Evolutionary conservation across 2,329 filamentous ascomycete genomes (phyloP).

Genomic region (Aspergillus caelatus): DNA sequence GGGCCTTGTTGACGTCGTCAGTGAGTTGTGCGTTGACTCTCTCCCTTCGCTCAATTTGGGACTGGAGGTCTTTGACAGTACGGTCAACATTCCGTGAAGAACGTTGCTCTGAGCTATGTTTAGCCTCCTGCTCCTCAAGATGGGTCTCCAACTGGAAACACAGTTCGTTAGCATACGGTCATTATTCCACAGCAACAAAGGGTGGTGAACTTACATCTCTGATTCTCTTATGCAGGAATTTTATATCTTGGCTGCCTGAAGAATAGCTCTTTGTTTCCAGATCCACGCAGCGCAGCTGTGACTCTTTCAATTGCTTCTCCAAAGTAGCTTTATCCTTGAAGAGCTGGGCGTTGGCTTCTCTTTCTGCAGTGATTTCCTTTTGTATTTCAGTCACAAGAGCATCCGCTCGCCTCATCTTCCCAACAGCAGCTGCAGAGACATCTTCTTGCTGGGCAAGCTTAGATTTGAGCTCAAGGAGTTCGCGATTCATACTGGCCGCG

Average conservation of each 20-base stretch:
- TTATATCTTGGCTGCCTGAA: constrained; percentile 89
- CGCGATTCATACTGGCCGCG: constrained; percentile 83
- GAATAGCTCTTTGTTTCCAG: constrained; percentile 97
- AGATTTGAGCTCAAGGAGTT: constrained; percentile 86
- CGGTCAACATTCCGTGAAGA: constrained; percentile 91
- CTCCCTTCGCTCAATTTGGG: constrained; percentile 89
- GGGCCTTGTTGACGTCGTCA: constrained; percentile 81
- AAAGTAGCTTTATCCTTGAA: constrained; percentile 88
- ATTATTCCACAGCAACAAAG: not conserved
- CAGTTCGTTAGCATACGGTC: constrained; percentile 19
- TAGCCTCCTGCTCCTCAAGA: constrained; percentile 79
- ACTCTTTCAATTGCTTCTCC: constrained; percentile 87
- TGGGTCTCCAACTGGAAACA: constrained; percentile 75
- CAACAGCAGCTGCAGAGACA: constrained; percentile 84
- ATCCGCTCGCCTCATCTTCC: constrained; percentile 96
- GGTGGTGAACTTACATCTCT: constrained; percentile 72
- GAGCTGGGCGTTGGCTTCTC: constrained; percentile 77
- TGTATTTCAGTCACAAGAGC: constrained; percentile 85
- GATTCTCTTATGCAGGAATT: constrained; percentile 90
- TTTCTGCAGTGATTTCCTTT: constrained; percentile 84
- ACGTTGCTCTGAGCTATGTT: constrained; percentile 78
- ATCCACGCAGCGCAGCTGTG: constrained; percentile 87
- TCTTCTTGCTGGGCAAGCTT: constrained; percentile 91
- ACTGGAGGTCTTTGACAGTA: constrained; percentile 87
- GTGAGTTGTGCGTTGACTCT: constrained; percentile 79